Evolutionary conservation across 2,329 filamentous ascomycete species (phyloP), one percentile per base, ranked within the genome.

Genomic region (Massarina eburnea): DNA sequence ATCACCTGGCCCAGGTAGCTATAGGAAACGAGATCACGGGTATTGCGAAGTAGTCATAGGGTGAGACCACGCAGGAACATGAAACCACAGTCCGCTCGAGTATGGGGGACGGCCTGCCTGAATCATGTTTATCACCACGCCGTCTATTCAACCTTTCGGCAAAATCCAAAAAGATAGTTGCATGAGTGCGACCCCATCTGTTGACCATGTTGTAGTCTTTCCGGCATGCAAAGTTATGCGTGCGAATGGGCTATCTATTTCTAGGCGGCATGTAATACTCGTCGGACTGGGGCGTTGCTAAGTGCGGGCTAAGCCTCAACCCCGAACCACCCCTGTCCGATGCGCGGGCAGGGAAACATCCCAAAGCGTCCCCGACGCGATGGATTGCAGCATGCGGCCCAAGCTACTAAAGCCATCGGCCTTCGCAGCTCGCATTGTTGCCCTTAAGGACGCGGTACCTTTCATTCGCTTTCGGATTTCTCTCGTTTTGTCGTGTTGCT

Each of bases 221-320:
- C 27, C 27, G 27, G 5, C 12, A 4, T 14, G 27, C 27, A 30
- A 30, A 30, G 27, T 30, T 30, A 30, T 30, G 27, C 27, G 36
- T 26, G 21, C 36, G 24, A 27, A 15, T 27, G 20, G 21, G 36
- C 36, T 24, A 9, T 27, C 39, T 41, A 32, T 32, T 30, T 29
- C 18, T 22, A 32, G 26, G 39, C 26, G 8, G 21, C 27, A 17
- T 21, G 43, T 51, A 51, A 39, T 43, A 58, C 56, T 62, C 61
- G 48, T 59, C 57, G 61, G 61, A 57, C 42, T 55, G 33, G 29
- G 20, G 32, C 18, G 24, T 17, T 45, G 52, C 58, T 50, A 43
- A 45, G 46, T 45, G 47, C 44, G 45, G 35, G 54, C 63, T 66
- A 55, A 64, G 65, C 65, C 65, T 61, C 64, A 61, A 55, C 48